A percentile compares a stretch with the other conserved stretches of the same genome.
Evolutionary conservation across 768 basidiomycete genomes (phyloP).

Genomic region (Pleurotus platypus): DNA sequence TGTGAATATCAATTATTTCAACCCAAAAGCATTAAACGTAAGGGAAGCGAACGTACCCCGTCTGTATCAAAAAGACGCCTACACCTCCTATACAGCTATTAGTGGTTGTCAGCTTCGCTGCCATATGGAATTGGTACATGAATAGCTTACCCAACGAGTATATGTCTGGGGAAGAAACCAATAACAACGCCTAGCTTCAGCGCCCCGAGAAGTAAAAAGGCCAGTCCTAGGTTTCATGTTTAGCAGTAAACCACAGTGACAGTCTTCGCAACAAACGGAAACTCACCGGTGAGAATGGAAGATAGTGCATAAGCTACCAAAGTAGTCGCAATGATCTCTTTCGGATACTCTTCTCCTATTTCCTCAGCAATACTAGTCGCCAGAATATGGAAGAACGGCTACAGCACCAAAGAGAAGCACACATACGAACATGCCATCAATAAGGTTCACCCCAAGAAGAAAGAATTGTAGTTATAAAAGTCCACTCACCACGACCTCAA

Average conservation of each 20-base stretch:
- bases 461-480: constrained; percentile 22
- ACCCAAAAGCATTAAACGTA: background rate
- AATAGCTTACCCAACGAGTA: constrained; percentile 78
- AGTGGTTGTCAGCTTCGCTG: background rate
- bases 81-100: constrained; percentile 86
- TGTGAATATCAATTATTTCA: background rate
- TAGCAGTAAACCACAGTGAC: too few relatives aligned
- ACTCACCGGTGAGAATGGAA: constrained; percentile 78
- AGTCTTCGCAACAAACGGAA: background rate
- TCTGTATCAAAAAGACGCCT: constrained; percentile 86
- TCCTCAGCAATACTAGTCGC: constrained; percentile 70
- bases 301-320: constrained; percentile 86
- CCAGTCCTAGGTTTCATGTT: constrained; percentile 42
- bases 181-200: constrained; percentile 82
- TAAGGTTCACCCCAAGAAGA: background rate
- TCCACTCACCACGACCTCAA: constrained; percentile 79
- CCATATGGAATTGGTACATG: background rate
- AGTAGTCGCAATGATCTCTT: constrained; percentile 86
- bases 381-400: constrained; percentile 96
- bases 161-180: constrained; percentile 95
- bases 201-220: constrained; percentile 84
- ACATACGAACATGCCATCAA: too few relatives aligned
- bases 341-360: constrained; percentile 66
- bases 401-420: background rate
- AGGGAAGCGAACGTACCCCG: constrained; percentile 52